phyloP scores from a whole-genome alignment of 352 stramenopile species.

The Phytophthora agathidicida region DNA sequence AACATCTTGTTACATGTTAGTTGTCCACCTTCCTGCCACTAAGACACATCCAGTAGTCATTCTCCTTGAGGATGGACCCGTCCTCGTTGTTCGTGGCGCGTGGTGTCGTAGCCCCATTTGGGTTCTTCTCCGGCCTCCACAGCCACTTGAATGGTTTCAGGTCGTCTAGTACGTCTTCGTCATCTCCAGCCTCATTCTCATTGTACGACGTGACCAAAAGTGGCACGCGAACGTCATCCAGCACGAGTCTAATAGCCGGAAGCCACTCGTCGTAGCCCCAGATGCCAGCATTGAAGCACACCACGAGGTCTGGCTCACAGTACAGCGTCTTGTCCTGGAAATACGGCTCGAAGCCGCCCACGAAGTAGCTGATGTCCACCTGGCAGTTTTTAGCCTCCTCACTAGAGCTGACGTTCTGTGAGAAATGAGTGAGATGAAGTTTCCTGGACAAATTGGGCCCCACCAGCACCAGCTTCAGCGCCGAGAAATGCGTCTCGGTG shows the following conservation, averaged over 20 bases:
- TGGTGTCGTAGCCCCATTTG: conserved; percentile 40
- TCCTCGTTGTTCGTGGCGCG: conserved; percentile 68
- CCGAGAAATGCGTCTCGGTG: conserved; percentile 32
- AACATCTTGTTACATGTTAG: conserved; percentile 1
- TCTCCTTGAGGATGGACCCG: conserved; percentile 70
- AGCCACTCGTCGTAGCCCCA: conserved; percentile 91
- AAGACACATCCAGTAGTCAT: conserved; percentile 87
- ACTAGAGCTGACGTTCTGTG: conserved; percentile 22
- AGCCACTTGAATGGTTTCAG: conserved; percentile 61
- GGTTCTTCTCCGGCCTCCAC: conserved; percentile 80
- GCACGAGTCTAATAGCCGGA: conserved; percentile 68
- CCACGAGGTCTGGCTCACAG: conserved; percentile 56
- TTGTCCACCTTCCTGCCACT: conserved; percentile 17
- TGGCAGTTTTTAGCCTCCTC: conserved; percentile 27
- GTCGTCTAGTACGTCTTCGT: conserved; percentile 75
- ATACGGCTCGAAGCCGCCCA: conserved; percentile 70
- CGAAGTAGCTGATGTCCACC: conserved; percentile 72
- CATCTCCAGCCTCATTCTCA: conserved; percentile 75
- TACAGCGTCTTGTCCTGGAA: conserved; percentile 52
- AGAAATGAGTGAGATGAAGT: conserved; percentile 46
- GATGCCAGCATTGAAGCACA: conserved; percentile 88
- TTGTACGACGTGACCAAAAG: conserved; percentile 90
- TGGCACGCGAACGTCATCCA: conserved; percentile 57
- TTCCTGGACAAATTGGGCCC: conserved; percentile 72
- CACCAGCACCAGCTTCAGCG: conserved; percentile 69